phyloP scores from a whole-genome alignment of 2,329 filamentous ascomycete genomes.

The Aaosphaeria pasadenensis region DNA sequence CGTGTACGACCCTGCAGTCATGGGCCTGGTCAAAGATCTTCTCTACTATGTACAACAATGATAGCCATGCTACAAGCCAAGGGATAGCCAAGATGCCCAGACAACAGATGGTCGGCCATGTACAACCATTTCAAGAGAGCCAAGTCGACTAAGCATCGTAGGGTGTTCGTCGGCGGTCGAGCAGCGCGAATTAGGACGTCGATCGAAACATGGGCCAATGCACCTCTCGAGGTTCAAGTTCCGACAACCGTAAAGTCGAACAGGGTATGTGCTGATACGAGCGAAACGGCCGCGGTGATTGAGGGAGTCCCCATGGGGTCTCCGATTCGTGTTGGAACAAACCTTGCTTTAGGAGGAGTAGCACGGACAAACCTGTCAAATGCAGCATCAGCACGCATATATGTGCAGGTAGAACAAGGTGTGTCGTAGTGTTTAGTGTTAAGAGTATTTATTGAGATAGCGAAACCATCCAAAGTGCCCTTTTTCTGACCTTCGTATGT shows the following conservation, averaged over 20 bases:
- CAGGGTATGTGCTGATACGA: neutral
- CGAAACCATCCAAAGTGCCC: neutral
- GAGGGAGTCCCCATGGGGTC: neutral
- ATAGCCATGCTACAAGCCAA: slow-evolving; percentile 26
- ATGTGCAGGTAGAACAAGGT: neutral
- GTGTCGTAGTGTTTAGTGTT: no score
- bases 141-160: slow-evolving; percentile 25
- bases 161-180: slow-evolving; percentile 5
- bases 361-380: neutral
- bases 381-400: neutral
- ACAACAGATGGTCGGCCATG: slow-evolving; percentile 14
- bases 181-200: slow-evolving; percentile 15
- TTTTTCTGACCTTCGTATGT: neutral
- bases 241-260: neutral
- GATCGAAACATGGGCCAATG: slow-evolving; percentile 3
- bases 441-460: neutral
- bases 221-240: neutral
- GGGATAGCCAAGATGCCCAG: slow-evolving; percentile 25
- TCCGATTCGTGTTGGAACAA: neutral
- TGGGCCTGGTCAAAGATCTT: slow-evolving; percentile 8
- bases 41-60: slow-evolving; percentile 15
- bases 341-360: neutral
- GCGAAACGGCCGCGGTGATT: neutral
- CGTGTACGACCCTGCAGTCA: slow-evolving; percentile 1
- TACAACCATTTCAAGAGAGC: slow-evolving; percentile 22